Percentiles rank a stretch among this genome's conserved stretches.
phyloP scores from a whole-genome alignment of 106 monocot genomes.

The Allium fistulosum region DNA sequence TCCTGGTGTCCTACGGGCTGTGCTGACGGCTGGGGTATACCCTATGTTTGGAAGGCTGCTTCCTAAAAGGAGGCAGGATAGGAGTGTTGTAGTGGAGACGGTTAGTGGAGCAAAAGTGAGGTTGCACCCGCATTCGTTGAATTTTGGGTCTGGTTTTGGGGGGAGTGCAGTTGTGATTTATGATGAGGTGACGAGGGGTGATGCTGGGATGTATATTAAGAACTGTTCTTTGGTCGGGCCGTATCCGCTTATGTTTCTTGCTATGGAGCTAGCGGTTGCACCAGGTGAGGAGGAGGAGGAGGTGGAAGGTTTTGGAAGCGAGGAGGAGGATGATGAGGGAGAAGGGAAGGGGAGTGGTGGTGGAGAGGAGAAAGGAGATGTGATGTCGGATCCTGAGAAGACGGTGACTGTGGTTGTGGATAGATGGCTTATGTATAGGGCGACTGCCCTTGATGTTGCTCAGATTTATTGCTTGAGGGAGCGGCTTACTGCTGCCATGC shows the following conservation, averaged over 20 bases:
- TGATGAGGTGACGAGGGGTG: constrained; percentile 91
- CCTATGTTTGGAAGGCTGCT: constrained; percentile 90
- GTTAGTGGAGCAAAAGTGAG: constrained; percentile 68
- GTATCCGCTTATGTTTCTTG: constrained; percentile 63
- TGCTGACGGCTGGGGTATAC: constrained; percentile 71
- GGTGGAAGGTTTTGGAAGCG: constrained; percentile 37
- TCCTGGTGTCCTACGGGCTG: constrained; percentile 78
- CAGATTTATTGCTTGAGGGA: constrained; percentile 94
- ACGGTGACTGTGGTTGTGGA: constrained; percentile 68
- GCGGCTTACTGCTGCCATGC: constrained; percentile 60
- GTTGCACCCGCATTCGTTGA: constrained; percentile 75
- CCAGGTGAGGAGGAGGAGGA: constrained; percentile 40
- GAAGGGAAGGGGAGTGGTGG: constrained; percentile 23
- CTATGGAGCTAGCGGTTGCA: constrained; percentile 82
- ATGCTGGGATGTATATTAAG: constrained; percentile 71
- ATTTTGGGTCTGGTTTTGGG: constrained; percentile 46
- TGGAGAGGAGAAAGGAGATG: constrained; percentile 26
- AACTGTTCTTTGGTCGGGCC: constrained; percentile 64
- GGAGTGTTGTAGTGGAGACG: constrained; percentile 61
- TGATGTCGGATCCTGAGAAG: constrained; percentile 93
- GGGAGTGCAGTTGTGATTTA: constrained; percentile 49
- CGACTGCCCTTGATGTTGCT: constrained; percentile 88
- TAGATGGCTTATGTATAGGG: constrained; percentile 73
- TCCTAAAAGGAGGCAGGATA: constrained; percentile 35
- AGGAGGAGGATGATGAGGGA: constrained; percentile 43